Conservation (phyloP, 768 basidiomycete genomes). For the Agrocybe praecox region DNA sequence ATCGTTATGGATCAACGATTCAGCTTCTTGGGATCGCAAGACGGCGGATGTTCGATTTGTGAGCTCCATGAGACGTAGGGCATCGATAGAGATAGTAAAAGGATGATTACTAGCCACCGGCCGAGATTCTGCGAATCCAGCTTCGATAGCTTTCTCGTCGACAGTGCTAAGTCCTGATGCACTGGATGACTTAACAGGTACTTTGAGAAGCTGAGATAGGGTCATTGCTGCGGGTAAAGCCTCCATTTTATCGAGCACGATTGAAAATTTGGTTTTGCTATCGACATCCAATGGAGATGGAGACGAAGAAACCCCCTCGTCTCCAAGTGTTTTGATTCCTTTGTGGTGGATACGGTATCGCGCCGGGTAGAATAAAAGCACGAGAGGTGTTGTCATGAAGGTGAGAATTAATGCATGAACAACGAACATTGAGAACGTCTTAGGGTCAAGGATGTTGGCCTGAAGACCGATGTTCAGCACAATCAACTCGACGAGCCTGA, state of each 20-base stretch:
- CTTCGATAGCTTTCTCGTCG: conserved; percentile 27
- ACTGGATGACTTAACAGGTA: background rate
- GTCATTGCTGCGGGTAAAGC: conserved; percentile 84
- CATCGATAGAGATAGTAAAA: conserved; percentile 55
- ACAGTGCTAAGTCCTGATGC: conserved; percentile 8
- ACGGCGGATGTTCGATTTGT: conserved; percentile 87
- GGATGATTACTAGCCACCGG: background rate
- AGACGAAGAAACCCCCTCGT: conserved; percentile 15
- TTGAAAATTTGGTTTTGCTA: conserved; percentile 60
- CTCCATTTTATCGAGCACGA: conserved; percentile 82
- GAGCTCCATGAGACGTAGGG: conserved; percentile 89
- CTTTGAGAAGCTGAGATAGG: conserved; percentile 42
- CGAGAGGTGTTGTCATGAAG: conserved; percentile 84
- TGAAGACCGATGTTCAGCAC: conserved; percentile 31
- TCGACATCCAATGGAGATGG: conserved; percentile 33
- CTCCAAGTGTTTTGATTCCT: conserved; percentile 21
- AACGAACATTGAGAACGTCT: conserved; percentile 90
- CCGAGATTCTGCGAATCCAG: background rate
- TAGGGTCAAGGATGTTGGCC: conserved; percentile 62
- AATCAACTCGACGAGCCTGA: conserved; percentile 72
- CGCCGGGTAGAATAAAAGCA: conserved; percentile 74
- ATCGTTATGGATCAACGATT: conserved; percentile 69
- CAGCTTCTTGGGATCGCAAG: conserved; percentile 78
- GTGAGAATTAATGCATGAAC: conserved; percentile 77
- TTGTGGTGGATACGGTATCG: conserved; percentile 48